Evolutionary conservation across 106 monocot genomes (phyloP), one percentile per base, ranked within the genome.

Genomic region (Apostasia shenzhenica): DNA sequence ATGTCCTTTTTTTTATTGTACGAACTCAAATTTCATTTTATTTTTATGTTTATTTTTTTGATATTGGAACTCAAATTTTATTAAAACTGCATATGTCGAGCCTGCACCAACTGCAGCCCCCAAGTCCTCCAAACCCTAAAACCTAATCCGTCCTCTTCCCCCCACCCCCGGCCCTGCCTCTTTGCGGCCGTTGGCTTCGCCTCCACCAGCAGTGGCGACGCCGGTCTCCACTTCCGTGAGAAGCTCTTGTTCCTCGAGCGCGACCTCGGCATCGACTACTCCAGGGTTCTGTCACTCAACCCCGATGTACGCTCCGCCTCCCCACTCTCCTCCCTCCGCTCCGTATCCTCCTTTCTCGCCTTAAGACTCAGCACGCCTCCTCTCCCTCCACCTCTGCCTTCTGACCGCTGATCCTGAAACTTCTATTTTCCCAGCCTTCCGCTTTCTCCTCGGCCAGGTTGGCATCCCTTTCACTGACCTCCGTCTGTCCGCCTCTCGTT

Each of bases 271-370:
- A 9, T 91, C 62, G 74, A 87, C 67, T 56, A 86, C 55, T 26
- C 56, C 64, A 41, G 48, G 40, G 84, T 84, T 61, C 81, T 91
- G 62, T 44, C 86, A 47, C 73, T 63, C 58, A 91, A 91, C 75
- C 91, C 91, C 8, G 10, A 58, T 57, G 77, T 91, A 61, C 91
- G 86, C 67, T 79, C 86, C 61, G 72, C 71, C 57, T 71, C 86
- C 50, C 61, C 82, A 70, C 51, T 78, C 47, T 78, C 77, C 68
- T 67, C 78, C 68, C 53, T 81, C 68, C 75, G 6, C 41, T 41
- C 73, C 61, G 8, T 80, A 63, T 8, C 69, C 64, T 61, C 57
- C 57, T 26, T 73, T 76, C 68, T 61, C 57, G 63, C 71, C 87
- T 48, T 45, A n/a, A 2, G 88, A 83, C 62, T 67, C 79, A 71